Evolutionary conservation across 2,329 filamentous ascomycete genomes (phyloP).

Genomic region (Westerdykella aurantiaca): DNA sequence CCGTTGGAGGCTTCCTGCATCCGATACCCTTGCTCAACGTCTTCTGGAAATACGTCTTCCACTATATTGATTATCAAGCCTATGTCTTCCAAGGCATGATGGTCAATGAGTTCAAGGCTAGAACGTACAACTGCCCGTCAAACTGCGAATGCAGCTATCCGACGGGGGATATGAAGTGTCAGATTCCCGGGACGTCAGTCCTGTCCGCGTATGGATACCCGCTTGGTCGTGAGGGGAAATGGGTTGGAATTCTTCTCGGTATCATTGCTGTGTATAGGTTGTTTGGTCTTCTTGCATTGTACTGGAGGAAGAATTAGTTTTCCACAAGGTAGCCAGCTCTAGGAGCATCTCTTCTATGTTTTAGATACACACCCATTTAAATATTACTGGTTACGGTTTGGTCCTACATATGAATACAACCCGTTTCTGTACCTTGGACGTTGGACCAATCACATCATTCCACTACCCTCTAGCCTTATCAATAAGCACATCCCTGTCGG

Average conservation of each 20-base stretch:
- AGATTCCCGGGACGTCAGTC: slow-evolving; percentile 66
- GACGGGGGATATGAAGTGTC: slow-evolving; percentile 56
- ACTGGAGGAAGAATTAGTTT: slow-evolving; percentile 22
- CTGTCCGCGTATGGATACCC: slow-evolving; percentile 65
- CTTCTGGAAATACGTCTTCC: slow-evolving; percentile 83
- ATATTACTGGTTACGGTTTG: too few relatives aligned
- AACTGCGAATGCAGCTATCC: slow-evolving; percentile 66
- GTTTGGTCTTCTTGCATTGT: slow-evolving; percentile 60
- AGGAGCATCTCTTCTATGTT: too few relatives aligned
- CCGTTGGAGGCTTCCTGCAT: slow-evolving; percentile 76
- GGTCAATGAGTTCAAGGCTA: slow-evolving; percentile 72
- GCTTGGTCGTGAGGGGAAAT: slow-evolving; percentile 57
- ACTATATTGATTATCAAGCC: slow-evolving; percentile 81
- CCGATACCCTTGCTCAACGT: slow-evolving; percentile 65
- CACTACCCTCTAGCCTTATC: too few relatives aligned
- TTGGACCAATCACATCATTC: too few relatives aligned
- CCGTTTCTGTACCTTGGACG: too few relatives aligned
- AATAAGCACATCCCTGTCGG: background rate
- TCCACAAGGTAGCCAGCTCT: too few relatives aligned
- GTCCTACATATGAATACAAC: too few relatives aligned
- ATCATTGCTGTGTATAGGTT: slow-evolving; percentile 71
- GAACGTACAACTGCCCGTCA: slow-evolving; percentile 56
- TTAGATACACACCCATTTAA: too few relatives aligned
- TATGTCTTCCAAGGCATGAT: slow-evolving; percentile 93
- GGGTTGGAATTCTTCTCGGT: slow-evolving; percentile 70